A percentile compares a stretch with the other conserved stretches of the same genome.
Evolutionary conservation across 495 filamentous ascomycete species (phyloP).

Genomic region (Penicillium cinerascens): DNA sequence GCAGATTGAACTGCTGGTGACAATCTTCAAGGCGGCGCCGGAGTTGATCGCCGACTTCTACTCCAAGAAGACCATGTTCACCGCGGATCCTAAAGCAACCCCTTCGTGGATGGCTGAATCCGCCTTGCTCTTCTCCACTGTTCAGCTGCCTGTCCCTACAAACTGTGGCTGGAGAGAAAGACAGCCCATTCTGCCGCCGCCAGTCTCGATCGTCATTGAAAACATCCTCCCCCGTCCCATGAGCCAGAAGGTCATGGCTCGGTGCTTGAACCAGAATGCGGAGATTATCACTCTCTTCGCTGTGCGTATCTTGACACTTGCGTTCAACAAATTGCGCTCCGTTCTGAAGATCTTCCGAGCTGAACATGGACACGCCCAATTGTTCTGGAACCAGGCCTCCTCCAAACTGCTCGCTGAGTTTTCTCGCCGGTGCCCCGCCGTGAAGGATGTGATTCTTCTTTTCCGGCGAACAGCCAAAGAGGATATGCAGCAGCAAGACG

Average conservation of each 20-base stretch:
- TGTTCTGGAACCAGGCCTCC: conserved; percentile 64
- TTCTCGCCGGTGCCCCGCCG: conserved; percentile 68
- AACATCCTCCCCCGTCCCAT: conserved; percentile 84
- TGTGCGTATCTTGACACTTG: conserved; percentile 68
- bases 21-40: conserved; percentile 75
- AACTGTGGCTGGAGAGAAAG: conserved; percentile 62
- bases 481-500: conserved; percentile 74
- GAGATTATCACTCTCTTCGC: conserved; percentile 79
- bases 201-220: conserved; percentile 71
- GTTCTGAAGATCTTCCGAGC: conserved; percentile 44
- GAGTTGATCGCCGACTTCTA: conserved; percentile 87
- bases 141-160: conserved; percentile 68
- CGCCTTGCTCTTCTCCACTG: conserved; percentile 73
- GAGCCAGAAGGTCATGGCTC: conserved; percentile 67
- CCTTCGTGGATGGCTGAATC: conserved; percentile 93
- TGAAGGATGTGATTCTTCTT: conserved; percentile 69
- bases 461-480: conserved; percentile 62
- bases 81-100: conserved; percentile 85
- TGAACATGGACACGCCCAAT: conserved; percentile 36
- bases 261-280: conserved; percentile 71
- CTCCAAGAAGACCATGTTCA: conserved; percentile 69
- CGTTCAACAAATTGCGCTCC: conserved; percentile 70
- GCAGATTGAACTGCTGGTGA: conserved; percentile 75
- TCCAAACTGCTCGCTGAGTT: conserved; percentile 68
- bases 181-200: conserved; percentile 60